Conservation (phyloP, 2,329 filamentous ascomycete species). For the Ascochyta fabae region DNA sequence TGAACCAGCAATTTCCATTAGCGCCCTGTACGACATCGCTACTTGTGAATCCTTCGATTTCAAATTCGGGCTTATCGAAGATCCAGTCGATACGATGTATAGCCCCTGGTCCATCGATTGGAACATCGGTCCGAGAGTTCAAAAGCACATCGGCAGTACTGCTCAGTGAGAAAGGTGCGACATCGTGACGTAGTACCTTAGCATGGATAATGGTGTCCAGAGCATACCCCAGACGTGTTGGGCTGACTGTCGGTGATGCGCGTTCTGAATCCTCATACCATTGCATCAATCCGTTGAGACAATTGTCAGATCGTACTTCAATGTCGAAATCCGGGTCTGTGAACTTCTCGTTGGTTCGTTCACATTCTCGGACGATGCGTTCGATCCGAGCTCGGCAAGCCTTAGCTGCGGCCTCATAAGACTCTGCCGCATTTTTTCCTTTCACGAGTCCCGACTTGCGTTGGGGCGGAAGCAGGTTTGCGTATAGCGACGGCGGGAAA, state of each 20-base stretch:
- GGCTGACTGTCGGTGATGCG: slow-evolving; percentile 54
- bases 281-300: slow-evolving; percentile 38
- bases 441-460: slow-evolving; percentile 56
- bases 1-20: slow-evolving; percentile 84
- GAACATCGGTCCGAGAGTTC: neutral
- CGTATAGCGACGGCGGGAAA: slow-evolving; percentile 70
- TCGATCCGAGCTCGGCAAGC: slow-evolving; percentile 68
- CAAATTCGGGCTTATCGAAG: slow-evolving; percentile 78
- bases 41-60: slow-evolving; percentile 74
- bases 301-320: slow-evolving; percentile 67
- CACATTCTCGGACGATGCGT: slow-evolving; percentile 67
- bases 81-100: slow-evolving; percentile 65
- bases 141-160: slow-evolving; percentile 69
- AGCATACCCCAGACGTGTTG: slow-evolving; percentile 28
- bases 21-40: slow-evolving; percentile 80
- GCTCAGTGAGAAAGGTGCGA: slow-evolving; percentile 26
- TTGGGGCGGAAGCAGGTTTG: slow-evolving; percentile 51
- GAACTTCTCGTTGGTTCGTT: slow-evolving; percentile 82
- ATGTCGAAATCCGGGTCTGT: slow-evolving; percentile 83
- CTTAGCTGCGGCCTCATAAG: slow-evolving; percentile 73
- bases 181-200: slow-evolving; percentile 28
- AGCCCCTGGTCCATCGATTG: slow-evolving; percentile 22
- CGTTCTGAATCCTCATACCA: slow-evolving; percentile 55
- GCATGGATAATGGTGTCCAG: slow-evolving; percentile 33
- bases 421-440: slow-evolving; percentile 68